These are phyloP conservation scores for Plasmodium adleri DNA, from an alignment of 169 alveolate genomes.

Conservation along the genomic window DNA sequence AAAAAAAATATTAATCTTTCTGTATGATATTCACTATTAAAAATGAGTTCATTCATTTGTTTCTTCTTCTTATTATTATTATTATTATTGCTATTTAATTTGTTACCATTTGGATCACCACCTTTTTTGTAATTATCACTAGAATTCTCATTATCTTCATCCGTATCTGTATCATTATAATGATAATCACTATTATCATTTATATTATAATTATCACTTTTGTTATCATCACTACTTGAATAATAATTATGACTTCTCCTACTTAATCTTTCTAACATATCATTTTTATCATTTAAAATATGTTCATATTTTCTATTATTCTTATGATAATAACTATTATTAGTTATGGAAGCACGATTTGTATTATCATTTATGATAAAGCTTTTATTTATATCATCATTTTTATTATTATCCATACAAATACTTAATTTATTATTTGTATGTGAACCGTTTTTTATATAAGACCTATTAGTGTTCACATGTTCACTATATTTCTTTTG, in stretches of 20 bases:
- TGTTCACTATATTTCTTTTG: neutral
- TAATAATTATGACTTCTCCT: slow-evolving; percentile 11
- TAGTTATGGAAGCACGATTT: too few species aligned
- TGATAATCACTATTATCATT: neutral
- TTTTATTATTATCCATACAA: slow-evolving; percentile 25
- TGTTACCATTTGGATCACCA: neutral
- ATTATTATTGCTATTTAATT: neutral
- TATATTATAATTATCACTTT: neutral
- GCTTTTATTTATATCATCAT: slow-evolving; percentile 22
- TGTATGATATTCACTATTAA: slow-evolving; percentile 44
- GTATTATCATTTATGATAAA: neutral
- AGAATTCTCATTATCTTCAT: neutral
- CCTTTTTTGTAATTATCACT: neutral
- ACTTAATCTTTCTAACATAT: slow-evolving; percentile 4
- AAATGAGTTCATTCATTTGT: neutral
- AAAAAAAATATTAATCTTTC: slow-evolving; percentile 55
- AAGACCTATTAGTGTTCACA: neutral
- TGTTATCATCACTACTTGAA: neutral
- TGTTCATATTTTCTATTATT: neutral
- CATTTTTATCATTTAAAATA: neutral
- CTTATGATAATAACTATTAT: too few species aligned
- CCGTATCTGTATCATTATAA: neutral
- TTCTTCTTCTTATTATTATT: neutral
- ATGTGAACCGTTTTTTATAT: neutral
- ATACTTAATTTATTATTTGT: neutral